Percentiles rank a stretch among this genome's conserved stretches.
Conservation (phyloP, 805 yeast species). For the Brettanomyces naardenensis region DNA sequence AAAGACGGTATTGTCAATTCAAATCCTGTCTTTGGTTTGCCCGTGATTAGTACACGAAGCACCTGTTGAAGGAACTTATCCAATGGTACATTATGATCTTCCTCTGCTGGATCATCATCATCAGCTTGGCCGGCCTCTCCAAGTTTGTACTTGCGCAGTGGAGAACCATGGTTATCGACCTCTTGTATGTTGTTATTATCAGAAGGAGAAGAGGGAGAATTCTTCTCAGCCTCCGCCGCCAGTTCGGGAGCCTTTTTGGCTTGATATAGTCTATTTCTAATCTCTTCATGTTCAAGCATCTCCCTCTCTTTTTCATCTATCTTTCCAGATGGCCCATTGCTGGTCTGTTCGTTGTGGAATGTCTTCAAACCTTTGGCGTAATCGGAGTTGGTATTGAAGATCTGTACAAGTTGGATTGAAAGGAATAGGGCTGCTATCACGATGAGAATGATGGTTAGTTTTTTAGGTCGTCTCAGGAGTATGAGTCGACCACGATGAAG, state of each 20-base stretch:
- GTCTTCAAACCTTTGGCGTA: too few relatives aligned
- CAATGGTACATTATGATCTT: slow-evolving; percentile 3
- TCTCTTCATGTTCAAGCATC: slow-evolving; percentile 5
- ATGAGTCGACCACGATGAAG: too few relatives aligned
- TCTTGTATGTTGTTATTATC: not conserved
- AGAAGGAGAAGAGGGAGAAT: not conserved
- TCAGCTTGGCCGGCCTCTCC: not conserved
- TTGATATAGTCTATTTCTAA: slow-evolving; percentile 3
- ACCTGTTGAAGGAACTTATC: slow-evolving; percentile 17
- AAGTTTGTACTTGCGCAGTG: not conserved
- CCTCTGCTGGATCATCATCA: not conserved
- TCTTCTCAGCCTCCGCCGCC: not conserved
- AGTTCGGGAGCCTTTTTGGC: slow-evolving; percentile 2
- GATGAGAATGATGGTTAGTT: too few relatives aligned
- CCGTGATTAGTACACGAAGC: slow-evolving; percentile 12
- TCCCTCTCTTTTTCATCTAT: not conserved
- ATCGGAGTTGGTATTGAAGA: too few relatives aligned
- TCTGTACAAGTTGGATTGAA: too few relatives aligned
- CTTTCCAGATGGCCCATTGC: too few relatives aligned
- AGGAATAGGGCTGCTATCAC: too few relatives aligned
- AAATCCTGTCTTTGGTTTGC: slow-evolving; percentile 21
- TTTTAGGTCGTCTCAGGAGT: too few relatives aligned
- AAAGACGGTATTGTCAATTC: slow-evolving; percentile 10
- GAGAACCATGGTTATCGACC: not conserved
- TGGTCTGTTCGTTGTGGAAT: too few relatives aligned